These are phyloP conservation scores for Micromonas pusilla DNA, from an alignment of 139 green algal genomes.

Conservation along the genomic window DNA sequence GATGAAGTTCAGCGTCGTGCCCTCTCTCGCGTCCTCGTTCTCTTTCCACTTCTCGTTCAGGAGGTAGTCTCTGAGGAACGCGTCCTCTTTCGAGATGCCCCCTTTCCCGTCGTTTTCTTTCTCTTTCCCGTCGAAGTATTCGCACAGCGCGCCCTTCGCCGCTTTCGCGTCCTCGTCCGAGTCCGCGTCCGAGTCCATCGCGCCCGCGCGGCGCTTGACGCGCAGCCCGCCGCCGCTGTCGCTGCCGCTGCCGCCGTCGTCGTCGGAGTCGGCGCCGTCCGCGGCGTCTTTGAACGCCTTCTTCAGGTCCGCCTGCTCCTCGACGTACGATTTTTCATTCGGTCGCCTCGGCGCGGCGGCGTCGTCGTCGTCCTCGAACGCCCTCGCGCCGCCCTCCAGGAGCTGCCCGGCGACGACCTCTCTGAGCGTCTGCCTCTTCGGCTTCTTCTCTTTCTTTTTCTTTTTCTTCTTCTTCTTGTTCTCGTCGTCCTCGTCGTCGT, in stretches of 20 bases:
- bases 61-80: conserved; percentile 29
- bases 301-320: conserved; percentile 19
- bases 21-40: neutral
- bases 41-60: conserved; percentile 24
- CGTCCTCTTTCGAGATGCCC: conserved; percentile 25
- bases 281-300: conserved; percentile 16
- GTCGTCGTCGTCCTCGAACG: conserved; percentile 2
- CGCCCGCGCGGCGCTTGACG: neutral
- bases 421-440: conserved; percentile 4
- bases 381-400: conserved; percentile 28
- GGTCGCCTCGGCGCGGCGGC: neutral
- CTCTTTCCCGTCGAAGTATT: conserved; percentile 6
- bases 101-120: neutral
- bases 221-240: neutral
- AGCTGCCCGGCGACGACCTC: conserved; percentile 12
- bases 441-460: conserved; percentile 24
- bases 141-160: neutral
- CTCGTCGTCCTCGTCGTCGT: neutral
- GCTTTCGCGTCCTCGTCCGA: neutral
- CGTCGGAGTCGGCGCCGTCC: neutral
- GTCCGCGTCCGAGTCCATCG: neutral
- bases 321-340: conserved; percentile 3
- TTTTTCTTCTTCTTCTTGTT: neutral
- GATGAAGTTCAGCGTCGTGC: conserved; percentile 4
- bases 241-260: neutral